Base-by-base conservation (phyloP, 208 protist species). In the Acanthamoeba sp. region DNA sequence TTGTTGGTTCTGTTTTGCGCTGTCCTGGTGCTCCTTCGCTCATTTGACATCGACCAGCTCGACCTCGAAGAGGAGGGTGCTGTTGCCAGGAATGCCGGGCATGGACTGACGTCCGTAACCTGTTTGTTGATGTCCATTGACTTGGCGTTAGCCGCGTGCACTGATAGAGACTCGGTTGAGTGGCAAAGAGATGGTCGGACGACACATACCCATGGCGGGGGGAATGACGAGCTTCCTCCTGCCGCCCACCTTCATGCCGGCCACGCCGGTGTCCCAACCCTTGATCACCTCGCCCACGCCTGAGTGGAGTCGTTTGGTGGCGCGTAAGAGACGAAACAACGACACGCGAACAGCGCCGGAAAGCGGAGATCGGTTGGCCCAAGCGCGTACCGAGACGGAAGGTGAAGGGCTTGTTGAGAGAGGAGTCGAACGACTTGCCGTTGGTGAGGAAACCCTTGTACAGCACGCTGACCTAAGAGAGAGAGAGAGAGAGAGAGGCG, bases 401-500 rank as follows among this genome's bases (percentile, higher is more conserved):
- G 82, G 32, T 90, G 32, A 90, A 90, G 52, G 82, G 82, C 55
- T 90, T 90, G 48, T 90, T 90, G 52, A 59, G 52, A 24, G 82
- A 90, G 36, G 82, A 59, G 38, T 90, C 82, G 16, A 90, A 90
- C 22, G 82, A 90, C 82, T 90, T 90, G 82, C 82, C 82, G 52
- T 90, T 90, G 6, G 82, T 90, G n/a, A 90, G 82, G 55, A 45
- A 90, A 22, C 82, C 82, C 55, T 90, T 90, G 82, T 90, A 90
- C 14, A 69, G 82, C 29, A 90, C 82, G 82, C 82, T 90, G 18
- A 90, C 82, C 50, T 90, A 38, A 6, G 22, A 40, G n/a, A 24
- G 10, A 52, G 18, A 12, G 76, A 7, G 29, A n/a, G 7, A 32
- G 7, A 27, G 40, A 52, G 10, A 85, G 42, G 9, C 34, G 16